A percentile compares a stretch with the other conserved stretches of the same genome.
These are phyloP conservation scores for Primulina tabacum DNA, from an alignment of 257 asterid genomes.

Conservation along the genomic window DNA sequence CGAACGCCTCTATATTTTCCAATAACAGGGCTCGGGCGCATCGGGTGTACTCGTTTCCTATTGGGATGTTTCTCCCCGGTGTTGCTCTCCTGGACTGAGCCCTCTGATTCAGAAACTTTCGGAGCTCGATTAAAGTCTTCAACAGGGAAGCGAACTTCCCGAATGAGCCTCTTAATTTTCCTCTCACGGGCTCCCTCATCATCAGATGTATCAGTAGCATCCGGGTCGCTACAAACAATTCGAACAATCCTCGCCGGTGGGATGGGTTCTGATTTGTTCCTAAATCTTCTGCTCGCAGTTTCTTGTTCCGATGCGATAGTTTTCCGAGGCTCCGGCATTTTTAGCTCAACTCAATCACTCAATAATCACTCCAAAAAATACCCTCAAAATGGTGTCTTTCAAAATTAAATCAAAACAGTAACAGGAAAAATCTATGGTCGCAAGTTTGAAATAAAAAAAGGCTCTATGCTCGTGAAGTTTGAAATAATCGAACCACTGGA, in stretches of 20 bases:
- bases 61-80: slow-evolving; percentile 28
- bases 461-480: slow-evolving; percentile 15
- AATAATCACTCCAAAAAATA: neutral
- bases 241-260: slow-evolving; percentile 46
- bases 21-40: slow-evolving; percentile 5
- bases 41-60: slow-evolving; percentile 27
- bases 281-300: slow-evolving; percentile 25
- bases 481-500: slow-evolving; percentile 57
- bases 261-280: slow-evolving; percentile 22
- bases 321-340: slow-evolving; percentile 47
- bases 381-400: neutral
- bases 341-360: neutral
- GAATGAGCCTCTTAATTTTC: slow-evolving; percentile 48
- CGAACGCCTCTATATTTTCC: slow-evolving; percentile 67
- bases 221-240: slow-evolving; percentile 65
- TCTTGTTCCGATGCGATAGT: slow-evolving; percentile 22
- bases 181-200: slow-evolving; percentile 43
- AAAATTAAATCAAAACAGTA: neutral
- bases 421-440: neutral
- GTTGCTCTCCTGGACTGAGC: slow-evolving; percentile 49
- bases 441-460: neutral
- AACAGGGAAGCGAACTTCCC: slow-evolving; percentile 45
- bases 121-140: neutral
- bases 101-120: slow-evolving; percentile 30
- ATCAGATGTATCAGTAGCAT: slow-evolving; percentile 87